Evolutionary conservation across 163 green algal species (phyloP).

Genomic region (Coccomyxa subellipsoidea): DNA sequence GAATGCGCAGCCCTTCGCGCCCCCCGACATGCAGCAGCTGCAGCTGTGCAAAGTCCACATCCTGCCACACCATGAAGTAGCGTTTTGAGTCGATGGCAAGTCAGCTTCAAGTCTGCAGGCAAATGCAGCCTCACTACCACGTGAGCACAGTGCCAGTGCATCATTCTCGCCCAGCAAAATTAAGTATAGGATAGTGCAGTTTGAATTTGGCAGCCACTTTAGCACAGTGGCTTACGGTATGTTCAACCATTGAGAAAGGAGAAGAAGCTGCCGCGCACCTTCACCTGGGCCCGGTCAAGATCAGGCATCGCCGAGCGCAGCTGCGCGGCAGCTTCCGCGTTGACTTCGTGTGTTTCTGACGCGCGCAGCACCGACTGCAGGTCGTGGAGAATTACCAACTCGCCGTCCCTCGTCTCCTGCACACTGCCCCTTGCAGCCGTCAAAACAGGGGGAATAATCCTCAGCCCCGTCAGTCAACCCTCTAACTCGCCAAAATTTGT

Average conservation of each 20-base stretch:
- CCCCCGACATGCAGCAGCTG: slow-evolving; percentile 16
- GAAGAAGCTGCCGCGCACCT: neutral
- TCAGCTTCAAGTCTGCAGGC: neutral
- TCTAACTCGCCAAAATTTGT: neutral
- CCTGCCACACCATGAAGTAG: too few species aligned
- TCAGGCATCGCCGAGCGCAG: neutral
- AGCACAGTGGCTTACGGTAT: too few species aligned
- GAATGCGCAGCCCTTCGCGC: slow-evolving; percentile 16
- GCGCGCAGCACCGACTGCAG: slow-evolving; percentile 18
- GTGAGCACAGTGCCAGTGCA: too few species aligned
- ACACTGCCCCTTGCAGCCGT: neutral
- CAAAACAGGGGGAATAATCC: neutral
- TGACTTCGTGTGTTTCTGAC: neutral
- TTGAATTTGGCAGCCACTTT: too few species aligned
- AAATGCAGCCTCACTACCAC: neutral
- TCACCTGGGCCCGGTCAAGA: neutral
- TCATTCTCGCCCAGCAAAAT: too few species aligned
- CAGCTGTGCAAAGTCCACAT: slow-evolving; percentile 11
- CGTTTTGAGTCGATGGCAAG: too few species aligned
- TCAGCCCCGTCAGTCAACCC: neutral
- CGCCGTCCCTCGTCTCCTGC: slow-evolving; percentile 24
- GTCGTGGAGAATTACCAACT: slow-evolving; percentile 33
- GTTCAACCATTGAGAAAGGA: too few species aligned
- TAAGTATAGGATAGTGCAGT: too few species aligned
- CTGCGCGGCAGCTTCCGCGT: neutral